Percentiles rank a stretch among this genome's conserved stretches.
These are phyloP conservation scores for Trichoderma gamsii DNA, from an alignment of 495 filamentous ascomycete genomes.

Conservation along the genomic window DNA sequence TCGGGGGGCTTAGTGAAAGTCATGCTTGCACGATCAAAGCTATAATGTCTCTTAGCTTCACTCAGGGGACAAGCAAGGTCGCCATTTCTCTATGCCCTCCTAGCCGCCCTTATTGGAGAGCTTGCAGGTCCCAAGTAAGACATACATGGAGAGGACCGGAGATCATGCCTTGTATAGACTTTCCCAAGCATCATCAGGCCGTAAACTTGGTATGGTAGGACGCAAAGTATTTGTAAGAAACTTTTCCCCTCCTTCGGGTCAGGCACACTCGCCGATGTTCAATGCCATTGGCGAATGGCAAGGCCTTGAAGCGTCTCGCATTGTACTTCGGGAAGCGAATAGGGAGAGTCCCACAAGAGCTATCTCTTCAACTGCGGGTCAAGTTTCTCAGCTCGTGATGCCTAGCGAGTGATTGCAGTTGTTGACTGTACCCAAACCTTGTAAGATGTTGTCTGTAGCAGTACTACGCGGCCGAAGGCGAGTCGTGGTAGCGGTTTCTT, in stretches of 20 bases:
- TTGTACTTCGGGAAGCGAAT: background rate
- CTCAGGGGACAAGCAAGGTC: background rate
- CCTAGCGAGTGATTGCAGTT: background rate
- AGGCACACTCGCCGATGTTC: background rate
- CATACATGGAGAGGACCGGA: slow-evolving; percentile 1
- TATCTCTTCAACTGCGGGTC: background rate
- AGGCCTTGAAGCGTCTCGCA: background rate
- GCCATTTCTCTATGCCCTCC: background rate
- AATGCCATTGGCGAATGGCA: background rate
- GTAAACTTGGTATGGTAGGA: background rate
- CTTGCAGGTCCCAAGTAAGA: background rate
- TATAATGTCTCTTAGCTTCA: background rate
- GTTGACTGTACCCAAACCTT: too few relatives aligned
- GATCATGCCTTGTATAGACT: background rate
- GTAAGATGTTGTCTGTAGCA: background rate
- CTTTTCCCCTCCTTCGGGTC: background rate
- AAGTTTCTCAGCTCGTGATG: background rate
- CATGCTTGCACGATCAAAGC: background rate
- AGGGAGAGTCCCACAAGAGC: background rate
- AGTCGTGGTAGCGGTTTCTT: background rate
- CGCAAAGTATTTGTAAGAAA: background rate
- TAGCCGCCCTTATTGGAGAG: background rate
- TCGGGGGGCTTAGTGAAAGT: background rate
- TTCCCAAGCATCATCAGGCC: background rate
- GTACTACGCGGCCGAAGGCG: background rate